Evolutionary conservation across 306 rosid genomes (phyloP), one percentile per base, ranked within the genome.

Genomic region (Rubus idaeus): DNA sequence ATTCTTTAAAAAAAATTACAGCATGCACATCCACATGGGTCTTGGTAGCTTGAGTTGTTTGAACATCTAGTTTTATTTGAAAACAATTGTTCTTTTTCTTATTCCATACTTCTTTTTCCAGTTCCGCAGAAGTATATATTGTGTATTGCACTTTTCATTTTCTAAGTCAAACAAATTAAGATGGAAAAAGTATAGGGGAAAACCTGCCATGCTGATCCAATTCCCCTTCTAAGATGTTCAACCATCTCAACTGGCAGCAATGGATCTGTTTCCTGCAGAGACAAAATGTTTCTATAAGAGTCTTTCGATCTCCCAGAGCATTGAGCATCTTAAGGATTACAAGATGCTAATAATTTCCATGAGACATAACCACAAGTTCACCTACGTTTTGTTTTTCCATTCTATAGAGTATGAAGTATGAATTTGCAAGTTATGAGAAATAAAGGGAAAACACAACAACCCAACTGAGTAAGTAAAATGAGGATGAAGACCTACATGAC

Each of bases 171-270:
- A 49, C 42, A 82, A 51, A 44, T 46, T 39, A 44, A 3, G n/a
- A 23, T 10, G 37, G 13, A 67, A 66, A 71, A 55, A 20, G 37
- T 71, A 6, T 4, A 66, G 58, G 68, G 37, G 70, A 26, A 46
- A 69, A 94, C 98, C 98, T 94, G 93, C 83, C 93, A 95, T 51
- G 76, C 78, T 41, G 86, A 88, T 75, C 97, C 96, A 79, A 86
- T 73, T 75, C 96, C 90, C 78, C 80, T 87, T 85, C 79, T 79
- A 83, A 94, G 97, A 88, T 92, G 98, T 78, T 90, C 95, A 80
- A 92, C 87, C 96, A 94, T 90, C 77, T 90, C 93, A 79, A 77
- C 77, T 47, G 96, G 93, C 62, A 74, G 75, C 66, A 90, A 86
- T 68, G 86, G 69, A 77, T 74, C 61, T 20, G 90, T 84, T 42